phyloP scores from a whole-genome alignment of 495 filamentous ascomycete genomes.

The Podospora bellae-mahoneyi region DNA sequence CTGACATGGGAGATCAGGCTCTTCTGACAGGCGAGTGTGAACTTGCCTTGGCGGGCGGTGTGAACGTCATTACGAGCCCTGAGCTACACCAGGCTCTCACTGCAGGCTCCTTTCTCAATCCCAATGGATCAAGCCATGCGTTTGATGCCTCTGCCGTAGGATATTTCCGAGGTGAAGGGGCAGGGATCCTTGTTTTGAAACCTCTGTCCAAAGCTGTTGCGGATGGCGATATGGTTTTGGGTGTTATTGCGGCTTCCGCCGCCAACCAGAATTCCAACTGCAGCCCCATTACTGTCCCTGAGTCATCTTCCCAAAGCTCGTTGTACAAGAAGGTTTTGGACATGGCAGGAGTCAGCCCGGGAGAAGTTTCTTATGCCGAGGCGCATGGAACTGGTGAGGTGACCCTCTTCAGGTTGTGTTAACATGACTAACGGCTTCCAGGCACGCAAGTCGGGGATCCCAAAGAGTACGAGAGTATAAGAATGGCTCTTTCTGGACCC shows the following conservation, averaged over 20 bases:
- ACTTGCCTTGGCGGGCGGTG: conserved; percentile 19
- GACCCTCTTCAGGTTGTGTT: too few relatives aligned
- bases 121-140: conserved; percentile 42
- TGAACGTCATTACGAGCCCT: conserved; percentile 43
- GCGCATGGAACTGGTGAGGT: conserved; percentile 30
- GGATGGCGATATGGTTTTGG: conserved; percentile 53
- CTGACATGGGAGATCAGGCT: conserved; percentile 25
- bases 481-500: conserved; percentile 31
- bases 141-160: conserved; percentile 61
- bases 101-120: conserved; percentile 34
- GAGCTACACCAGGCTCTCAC: conserved; percentile 50
- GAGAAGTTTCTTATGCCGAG: conserved; percentile 38
- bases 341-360: conserved; percentile 40
- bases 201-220: conserved; percentile 44
- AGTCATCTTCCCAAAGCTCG: conserved; percentile 44
- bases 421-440: neutral
- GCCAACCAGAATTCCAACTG: conserved; percentile 54
- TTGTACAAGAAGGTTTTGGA: conserved; percentile 48
- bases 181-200: conserved; percentile 54
- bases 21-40: conserved; percentile 40
- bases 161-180: conserved; percentile 60
- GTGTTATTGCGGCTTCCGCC: conserved; percentile 51
- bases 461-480: conserved; percentile 31
- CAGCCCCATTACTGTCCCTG: conserved; percentile 51
- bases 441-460: conserved; percentile 34